These are phyloP conservation scores for Phytophthora tentaculata DNA, from an alignment of 352 stramenopile species.

Conservation along the genomic window DNA sequence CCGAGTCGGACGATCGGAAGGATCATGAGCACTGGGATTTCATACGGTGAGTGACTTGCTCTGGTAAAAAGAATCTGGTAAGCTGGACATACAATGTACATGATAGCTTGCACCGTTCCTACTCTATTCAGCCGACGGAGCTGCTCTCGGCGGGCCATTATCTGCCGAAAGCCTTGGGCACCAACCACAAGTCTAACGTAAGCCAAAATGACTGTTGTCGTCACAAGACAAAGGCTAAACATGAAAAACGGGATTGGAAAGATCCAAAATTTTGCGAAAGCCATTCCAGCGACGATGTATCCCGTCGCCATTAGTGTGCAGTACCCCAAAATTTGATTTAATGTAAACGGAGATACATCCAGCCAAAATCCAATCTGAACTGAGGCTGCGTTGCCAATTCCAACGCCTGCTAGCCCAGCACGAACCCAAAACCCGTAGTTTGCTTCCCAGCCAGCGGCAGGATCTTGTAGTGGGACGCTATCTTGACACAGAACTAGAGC, in stretches of 20 bases:
- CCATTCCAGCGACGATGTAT: conserved; percentile 20
- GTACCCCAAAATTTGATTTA: conserved; percentile 14
- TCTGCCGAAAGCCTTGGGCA: conserved; percentile 6
- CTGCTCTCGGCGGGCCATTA: conserved; percentile 6
- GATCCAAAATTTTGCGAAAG: conserved; percentile 19
- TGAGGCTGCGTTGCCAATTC: conserved; percentile 13
- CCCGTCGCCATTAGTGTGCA: conserved; percentile 10
- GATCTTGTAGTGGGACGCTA: conserved; percentile 28
- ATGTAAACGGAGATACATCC: conserved; percentile 16
- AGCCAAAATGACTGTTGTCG: conserved; percentile 10
- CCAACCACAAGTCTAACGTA: conserved; percentile 23
- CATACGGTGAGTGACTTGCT: conserved; percentile 11
- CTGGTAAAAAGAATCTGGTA: conserved; percentile 26
- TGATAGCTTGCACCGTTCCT: conserved; percentile 13
- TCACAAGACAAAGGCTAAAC: conserved; percentile 11
- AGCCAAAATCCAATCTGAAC: conserved; percentile 24
- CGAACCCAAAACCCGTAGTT: conserved; percentile 38
- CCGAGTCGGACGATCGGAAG: conserved; percentile 12
- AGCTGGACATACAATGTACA: conserved; percentile 24
- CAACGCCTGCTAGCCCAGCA: conserved; percentile 13
- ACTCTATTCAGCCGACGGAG: conserved; percentile 8
- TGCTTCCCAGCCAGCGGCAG: conserved; percentile 14
- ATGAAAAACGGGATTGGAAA: conserved; percentile 37
- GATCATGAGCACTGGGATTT: conserved; percentile 20
- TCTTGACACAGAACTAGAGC: conserved; percentile 27